These are phyloP conservation scores for Panellus pusillus DNA, from an alignment of 768 basidiomycete genomes.

Conservation along the genomic window DNA sequence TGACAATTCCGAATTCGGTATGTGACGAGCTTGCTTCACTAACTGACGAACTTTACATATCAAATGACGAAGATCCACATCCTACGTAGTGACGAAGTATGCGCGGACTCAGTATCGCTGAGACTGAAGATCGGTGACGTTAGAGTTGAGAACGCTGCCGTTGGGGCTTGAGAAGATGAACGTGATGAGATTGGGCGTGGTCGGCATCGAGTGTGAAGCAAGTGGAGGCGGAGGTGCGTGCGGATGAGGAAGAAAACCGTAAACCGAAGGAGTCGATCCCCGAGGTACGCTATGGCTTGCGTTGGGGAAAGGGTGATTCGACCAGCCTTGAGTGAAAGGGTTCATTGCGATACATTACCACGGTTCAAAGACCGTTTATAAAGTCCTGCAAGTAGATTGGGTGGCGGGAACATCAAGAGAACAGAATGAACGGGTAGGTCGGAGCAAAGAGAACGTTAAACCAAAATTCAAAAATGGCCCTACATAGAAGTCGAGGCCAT, in stretches of 20 bases:
- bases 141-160: constrained; percentile 37
- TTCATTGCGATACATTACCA: constrained; percentile 3
- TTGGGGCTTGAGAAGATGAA: constrained; percentile 37
- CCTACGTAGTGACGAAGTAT: no score
- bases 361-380: no score
- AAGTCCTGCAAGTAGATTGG: not conserved
- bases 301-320: not conserved
- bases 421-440: not conserved
- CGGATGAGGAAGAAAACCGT: constrained; percentile 1
- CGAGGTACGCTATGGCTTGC: not conserved
- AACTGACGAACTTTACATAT: no score
- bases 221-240: not conserved
- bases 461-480: no score
- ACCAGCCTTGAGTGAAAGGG: constrained; percentile 18
- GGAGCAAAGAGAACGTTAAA: not conserved
- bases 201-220: constrained; percentile 13
- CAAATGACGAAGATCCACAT: no score
- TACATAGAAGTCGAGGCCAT: no score
- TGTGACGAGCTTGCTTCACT: no score
- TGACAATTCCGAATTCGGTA: no score
- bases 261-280: constrained; percentile 1
- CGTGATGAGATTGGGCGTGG: constrained; percentile 28
- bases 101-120: no score
- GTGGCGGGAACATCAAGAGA: not conserved
- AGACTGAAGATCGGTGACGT: constrained; percentile 36